Percentiles rank a stretch among this genome's conserved stretches.
phyloP scores from a whole-genome alignment of 1,139 yeast genomes.

The Starmera stellimalicola region DNA sequence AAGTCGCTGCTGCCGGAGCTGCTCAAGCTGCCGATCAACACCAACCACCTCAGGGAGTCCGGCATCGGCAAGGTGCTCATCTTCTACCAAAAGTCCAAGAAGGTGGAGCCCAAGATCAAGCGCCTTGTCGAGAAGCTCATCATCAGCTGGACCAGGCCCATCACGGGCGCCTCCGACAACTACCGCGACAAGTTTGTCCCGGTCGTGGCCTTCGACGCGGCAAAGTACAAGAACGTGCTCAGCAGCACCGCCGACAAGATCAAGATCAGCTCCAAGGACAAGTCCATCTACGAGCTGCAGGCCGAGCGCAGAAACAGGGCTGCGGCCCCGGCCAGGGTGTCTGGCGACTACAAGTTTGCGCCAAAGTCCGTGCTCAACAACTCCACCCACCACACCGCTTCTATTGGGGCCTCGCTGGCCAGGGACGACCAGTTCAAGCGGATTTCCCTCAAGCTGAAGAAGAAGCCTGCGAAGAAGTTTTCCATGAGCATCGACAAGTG shows the following conservation, averaged over 20 bases:
- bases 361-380: constrained; percentile 56
- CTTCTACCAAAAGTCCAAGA: constrained; percentile 85
- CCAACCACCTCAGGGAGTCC: constrained; percentile 88
- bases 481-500: constrained; percentile 4
- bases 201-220: constrained; percentile 60
- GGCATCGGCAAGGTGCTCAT: constrained; percentile 91
- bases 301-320: constrained; percentile 94
- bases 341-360: constrained; percentile 84
- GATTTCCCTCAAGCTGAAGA: constrained; percentile 28
- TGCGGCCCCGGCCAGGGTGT: constrained; percentile 84
- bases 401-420: constrained; percentile 41
- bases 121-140: constrained; percentile 83
- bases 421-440: constrained; percentile 74
- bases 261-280: constrained; percentile 28
- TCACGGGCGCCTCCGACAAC: constrained; percentile 90
- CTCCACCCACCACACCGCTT: constrained; percentile 18
- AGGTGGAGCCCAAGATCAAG: constrained; percentile 81
- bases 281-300: constrained; percentile 72
- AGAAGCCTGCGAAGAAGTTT: no score
- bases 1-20: constrained; percentile 73
- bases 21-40: constrained; percentile 77
- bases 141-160: constrained; percentile 98
- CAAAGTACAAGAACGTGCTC: constrained; percentile 24
- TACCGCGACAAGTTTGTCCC: constrained; percentile 81
- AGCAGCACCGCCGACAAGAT: constrained; percentile 15